Evolutionary conservation across 345 rosid species (phyloP).

Genomic region (Arabidopsis suecica): DNA sequence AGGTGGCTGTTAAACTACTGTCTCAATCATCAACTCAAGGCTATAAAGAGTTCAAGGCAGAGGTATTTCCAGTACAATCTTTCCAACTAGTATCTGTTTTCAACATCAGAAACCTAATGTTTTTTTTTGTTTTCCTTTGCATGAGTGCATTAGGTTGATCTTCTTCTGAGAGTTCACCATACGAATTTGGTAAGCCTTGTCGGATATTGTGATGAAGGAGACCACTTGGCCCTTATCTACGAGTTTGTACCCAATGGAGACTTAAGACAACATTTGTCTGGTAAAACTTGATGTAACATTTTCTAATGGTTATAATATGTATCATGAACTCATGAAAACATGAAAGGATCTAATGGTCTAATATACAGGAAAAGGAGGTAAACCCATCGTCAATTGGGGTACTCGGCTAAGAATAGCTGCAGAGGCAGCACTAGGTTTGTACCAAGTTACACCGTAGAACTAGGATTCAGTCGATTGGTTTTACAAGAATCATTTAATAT

Average conservation of each 20-base stretch:
- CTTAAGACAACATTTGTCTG: conserved; percentile 49
- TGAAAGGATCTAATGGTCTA: neutral
- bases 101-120: neutral
- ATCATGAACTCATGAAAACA: neutral
- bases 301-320: neutral
- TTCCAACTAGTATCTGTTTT: neutral
- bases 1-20: conserved; percentile 61
- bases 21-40: conserved; percentile 54
- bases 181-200: conserved; percentile 54
- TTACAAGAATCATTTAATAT: conserved; percentile 3
- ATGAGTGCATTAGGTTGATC: conserved; percentile 47
- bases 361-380: conserved; percentile 32
- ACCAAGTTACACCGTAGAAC: neutral
- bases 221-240: conserved; percentile 52
- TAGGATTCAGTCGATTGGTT: neutral
- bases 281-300: conserved; percentile 27
- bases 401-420: conserved; percentile 49
- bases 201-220: conserved; percentile 53
- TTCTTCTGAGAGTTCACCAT: conserved; percentile 58
- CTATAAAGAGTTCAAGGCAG: conserved; percentile 52
- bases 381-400: conserved; percentile 43
- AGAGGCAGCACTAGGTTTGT: conserved; percentile 60
- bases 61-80: conserved; percentile 39
- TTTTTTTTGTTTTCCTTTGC: neutral
- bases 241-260: conserved; percentile 58